phyloP scores from a whole-genome alignment of 1,284 basidiomycete species.

The Trametes versicolor region DNA sequence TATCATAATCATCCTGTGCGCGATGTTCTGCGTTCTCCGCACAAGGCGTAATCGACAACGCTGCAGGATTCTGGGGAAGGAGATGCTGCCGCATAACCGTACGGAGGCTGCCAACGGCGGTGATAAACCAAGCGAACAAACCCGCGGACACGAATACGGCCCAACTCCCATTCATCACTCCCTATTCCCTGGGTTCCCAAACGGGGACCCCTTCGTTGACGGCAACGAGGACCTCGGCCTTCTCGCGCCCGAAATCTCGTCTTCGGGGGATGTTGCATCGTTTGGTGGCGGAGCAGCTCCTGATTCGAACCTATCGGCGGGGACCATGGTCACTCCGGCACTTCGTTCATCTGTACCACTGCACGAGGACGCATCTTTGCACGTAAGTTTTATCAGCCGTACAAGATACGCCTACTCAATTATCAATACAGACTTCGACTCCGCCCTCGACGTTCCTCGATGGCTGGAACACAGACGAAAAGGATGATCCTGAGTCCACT shows the following conservation, averaged over 20 bases:
- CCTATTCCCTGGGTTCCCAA: not conserved
- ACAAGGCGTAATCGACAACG: not conserved
- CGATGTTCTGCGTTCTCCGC: constrained; percentile 3
- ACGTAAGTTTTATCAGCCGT: no score
- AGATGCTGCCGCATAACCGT: not conserved
- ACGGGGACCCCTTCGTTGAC: not conserved
- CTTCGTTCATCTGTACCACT: no score
- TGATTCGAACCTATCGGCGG: no score
- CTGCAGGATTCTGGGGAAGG: not conserved
- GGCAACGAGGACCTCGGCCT: no score
- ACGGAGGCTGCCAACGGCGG: not conserved
- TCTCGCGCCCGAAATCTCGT: no score
- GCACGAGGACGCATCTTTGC: no score
- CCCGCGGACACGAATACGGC: not conserved
- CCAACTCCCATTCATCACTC: not conserved
- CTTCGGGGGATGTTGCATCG: not conserved
- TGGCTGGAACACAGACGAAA: no score
- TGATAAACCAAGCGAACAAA: not conserved
- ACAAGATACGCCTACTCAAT: not conserved
- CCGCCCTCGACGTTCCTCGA: no score
- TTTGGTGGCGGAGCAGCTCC: not conserved
- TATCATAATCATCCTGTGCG: not conserved
- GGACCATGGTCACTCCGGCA: no score
- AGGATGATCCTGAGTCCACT: no score
- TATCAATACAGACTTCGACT: not conserved